phyloP scores from a whole-genome alignment of 2,329 filamentous ascomycete genomes.

The Pseudogymnoascus sp. region DNA sequence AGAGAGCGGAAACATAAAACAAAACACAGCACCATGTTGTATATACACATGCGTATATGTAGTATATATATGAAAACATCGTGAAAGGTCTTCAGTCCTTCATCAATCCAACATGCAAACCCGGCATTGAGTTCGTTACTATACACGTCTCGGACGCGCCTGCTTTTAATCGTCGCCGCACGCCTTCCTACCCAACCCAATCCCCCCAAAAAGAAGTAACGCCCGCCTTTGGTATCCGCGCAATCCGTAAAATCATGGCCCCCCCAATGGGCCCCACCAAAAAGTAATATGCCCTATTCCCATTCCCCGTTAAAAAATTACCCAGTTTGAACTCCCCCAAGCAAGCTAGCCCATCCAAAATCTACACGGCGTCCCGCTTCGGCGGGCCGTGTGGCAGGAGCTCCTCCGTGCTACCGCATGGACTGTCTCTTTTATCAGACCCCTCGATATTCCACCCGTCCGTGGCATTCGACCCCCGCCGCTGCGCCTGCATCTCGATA shows the following conservation, averaged over 20 bases:
- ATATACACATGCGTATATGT: neutral
- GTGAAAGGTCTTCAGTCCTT: neutral
- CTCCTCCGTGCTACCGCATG: neutral
- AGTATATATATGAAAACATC: neutral
- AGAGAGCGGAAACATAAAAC: neutral
- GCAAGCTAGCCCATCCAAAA: neutral
- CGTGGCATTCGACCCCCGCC: neutral
- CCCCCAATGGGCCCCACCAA: neutral
- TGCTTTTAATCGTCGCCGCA: neutral
- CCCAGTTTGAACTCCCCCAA: neutral
- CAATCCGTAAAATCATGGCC: conserved; percentile 1
- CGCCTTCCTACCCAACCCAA: neutral
- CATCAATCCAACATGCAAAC: neutral
- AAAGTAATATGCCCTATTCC: neutral
- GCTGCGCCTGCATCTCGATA: neutral
- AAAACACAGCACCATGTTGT: neutral
- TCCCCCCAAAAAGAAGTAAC: neutral
- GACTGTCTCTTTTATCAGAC: neutral
- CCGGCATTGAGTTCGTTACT: neutral
- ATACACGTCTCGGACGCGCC: neutral
- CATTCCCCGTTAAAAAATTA: neutral
- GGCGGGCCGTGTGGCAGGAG: neutral
- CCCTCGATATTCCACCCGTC: neutral
- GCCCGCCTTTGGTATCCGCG: conserved; percentile 3
- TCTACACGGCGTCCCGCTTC: neutral